Conservation (phyloP, 257 asterid species). For the Cynanchum wilfordii region DNA sequence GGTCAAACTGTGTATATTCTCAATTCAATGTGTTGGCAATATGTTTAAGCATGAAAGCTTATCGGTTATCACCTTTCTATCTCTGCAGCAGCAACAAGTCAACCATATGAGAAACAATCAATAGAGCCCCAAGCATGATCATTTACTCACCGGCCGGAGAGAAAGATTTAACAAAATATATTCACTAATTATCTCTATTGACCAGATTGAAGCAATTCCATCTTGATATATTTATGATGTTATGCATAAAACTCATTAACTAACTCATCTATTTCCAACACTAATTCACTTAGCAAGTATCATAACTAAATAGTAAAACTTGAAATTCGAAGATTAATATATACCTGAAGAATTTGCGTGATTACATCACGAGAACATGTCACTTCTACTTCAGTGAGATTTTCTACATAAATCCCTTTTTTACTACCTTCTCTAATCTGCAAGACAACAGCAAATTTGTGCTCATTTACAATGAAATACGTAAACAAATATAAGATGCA, state of each 20-base stretch:
- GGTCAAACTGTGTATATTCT: too few species aligned
- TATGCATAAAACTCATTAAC: background rate
- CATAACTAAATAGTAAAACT: background rate
- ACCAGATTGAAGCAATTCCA: background rate
- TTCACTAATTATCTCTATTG: background rate
- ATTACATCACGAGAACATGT: slow-evolving; percentile 88
- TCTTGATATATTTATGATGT: background rate
- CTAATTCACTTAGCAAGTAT: background rate
- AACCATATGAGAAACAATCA: background rate
- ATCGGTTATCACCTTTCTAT: too few species aligned
- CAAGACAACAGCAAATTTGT: slow-evolving; percentile 19
- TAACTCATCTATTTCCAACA: background rate
- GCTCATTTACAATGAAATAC: background rate
- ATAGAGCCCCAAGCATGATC: background rate
- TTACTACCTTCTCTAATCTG: slow-evolving; percentile 90
- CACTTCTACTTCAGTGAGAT: slow-evolving; percentile 85
- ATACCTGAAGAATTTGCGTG: slow-evolving; percentile 91
- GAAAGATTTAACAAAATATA: background rate
- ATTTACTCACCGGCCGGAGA: background rate
- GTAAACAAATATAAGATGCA: background rate
- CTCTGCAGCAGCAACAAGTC: background rate
- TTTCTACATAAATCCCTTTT: slow-evolving; percentile 93
- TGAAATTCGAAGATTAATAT: slow-evolving; percentile 8
- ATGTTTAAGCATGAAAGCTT: background rate
- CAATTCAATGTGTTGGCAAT: slow-evolving; percentile 1